Conservation (phyloP, 1,284 basidiomycete genomes). For the Coniferiporia weirii region DNA sequence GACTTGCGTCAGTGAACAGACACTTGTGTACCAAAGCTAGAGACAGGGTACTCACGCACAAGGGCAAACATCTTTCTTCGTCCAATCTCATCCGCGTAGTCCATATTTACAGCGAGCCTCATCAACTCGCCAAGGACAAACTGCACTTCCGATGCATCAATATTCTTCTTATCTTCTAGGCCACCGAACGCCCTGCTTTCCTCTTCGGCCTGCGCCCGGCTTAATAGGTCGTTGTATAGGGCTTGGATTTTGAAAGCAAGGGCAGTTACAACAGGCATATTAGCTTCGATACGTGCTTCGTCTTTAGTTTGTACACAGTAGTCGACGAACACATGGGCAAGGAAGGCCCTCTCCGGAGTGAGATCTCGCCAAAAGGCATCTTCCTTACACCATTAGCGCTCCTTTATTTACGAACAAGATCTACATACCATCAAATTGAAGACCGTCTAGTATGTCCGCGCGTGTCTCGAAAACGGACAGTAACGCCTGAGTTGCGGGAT, state of each 20-base stretch:
- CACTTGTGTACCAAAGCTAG: not conserved
- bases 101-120: constrained; percentile 76
- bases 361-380: constrained; percentile 76
- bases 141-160: constrained; percentile 57
- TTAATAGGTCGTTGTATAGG: constrained; percentile 68
- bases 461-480: constrained; percentile 58
- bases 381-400: constrained; percentile 24
- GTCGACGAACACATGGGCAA: constrained; percentile 82
- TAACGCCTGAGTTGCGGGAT: constrained; percentile 64
- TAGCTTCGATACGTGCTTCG: constrained; percentile 65
- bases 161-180: constrained; percentile 42
- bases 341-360: constrained; percentile 78
- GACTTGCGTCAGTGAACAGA: not conserved
- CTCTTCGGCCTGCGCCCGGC: constrained; percentile 41
- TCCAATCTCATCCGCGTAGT: constrained; percentile 95
- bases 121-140: constrained; percentile 83
- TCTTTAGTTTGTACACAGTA: constrained; percentile 67
- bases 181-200: constrained; percentile 36
- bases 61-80: constrained; percentile 88
- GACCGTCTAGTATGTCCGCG: constrained; percentile 53
- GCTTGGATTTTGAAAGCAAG: constrained; percentile 85
- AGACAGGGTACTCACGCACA: constrained; percentile 52
- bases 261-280: constrained; percentile 84
- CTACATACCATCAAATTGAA: constrained; percentile 68
- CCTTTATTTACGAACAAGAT: not conserved